phyloP scores from a whole-genome alignment of 192 early-diverging fungal species.

The Coemansia sp. region DNA sequence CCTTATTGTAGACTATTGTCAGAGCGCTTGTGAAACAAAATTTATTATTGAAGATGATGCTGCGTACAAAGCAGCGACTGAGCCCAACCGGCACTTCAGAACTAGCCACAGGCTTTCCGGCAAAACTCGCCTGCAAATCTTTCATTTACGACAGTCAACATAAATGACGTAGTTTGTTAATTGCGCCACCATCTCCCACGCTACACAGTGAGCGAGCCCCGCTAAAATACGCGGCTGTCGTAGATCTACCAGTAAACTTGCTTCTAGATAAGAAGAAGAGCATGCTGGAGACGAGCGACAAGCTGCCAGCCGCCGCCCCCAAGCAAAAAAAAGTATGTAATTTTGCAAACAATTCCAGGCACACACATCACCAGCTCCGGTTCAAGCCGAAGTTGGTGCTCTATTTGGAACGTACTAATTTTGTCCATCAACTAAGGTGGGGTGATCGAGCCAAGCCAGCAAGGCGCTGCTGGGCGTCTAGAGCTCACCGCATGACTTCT shows the following conservation, averaged over 20 bases:
- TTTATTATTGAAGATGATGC: background rate
- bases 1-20: background rate
- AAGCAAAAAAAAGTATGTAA: too few relatives aligned
- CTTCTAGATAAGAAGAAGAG: background rate
- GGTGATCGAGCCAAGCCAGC: background rate
- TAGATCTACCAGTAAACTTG: background rate
- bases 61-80: background rate
- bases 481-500: background rate
- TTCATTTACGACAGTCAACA: background rate
- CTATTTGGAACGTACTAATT: background rate
- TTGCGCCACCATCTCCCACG: background rate
- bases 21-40: background rate
- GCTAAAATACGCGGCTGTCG: background rate
- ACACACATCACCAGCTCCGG: background rate
- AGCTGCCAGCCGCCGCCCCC: too few relatives aligned
- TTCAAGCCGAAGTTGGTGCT: background rate
- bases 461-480: background rate
- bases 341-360: too few relatives aligned
- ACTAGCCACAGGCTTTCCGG: background rate
- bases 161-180: background rate
- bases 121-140: slow-evolving; percentile 3
- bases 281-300: background rate
- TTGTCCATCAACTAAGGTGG: background rate
- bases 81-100: background rate
- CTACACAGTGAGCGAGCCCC: background rate